These are phyloP conservation scores for Vigna mungo DNA, from an alignment of 306 rosid species.

Conservation along the genomic window DNA sequence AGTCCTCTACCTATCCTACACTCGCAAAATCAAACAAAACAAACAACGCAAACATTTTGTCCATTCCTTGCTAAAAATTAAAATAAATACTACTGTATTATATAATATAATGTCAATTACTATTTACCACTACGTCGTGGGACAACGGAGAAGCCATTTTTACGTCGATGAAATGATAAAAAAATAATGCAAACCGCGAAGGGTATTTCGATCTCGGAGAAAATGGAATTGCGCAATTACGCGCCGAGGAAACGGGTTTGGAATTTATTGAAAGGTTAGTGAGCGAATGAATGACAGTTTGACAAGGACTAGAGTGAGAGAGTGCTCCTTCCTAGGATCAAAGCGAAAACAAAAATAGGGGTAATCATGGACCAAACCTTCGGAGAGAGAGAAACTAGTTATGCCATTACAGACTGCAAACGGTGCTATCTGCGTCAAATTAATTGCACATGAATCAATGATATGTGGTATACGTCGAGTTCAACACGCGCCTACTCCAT, in stretches of 20 bases:
- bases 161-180: not conserved
- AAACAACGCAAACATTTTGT: constrained; percentile 28
- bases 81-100: not conserved
- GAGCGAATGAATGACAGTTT: not conserved
- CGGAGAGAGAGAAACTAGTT: not conserved
- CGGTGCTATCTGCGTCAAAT: not conserved
- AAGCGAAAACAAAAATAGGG: not conserved
- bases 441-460: not conserved
- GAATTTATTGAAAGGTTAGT: not conserved
- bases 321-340: not conserved
- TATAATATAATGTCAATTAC: not conserved
- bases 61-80: not conserved
- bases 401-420: not conserved
- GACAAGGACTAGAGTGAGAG: not conserved
- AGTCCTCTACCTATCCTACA: constrained; percentile 39
- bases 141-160: not conserved
- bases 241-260: constrained; percentile 21
- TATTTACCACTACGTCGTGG: not conserved
- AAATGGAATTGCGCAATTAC: constrained; percentile 30
- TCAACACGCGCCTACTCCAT: not conserved
- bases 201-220: not conserved
- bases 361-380: not conserved
- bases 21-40: constrained; percentile 12
- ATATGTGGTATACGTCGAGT: not conserved
- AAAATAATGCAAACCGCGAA: not conserved